phyloP scores from a whole-genome alignment of 768 basidiomycete genomes.

The Tephrocybe rancida region DNA sequence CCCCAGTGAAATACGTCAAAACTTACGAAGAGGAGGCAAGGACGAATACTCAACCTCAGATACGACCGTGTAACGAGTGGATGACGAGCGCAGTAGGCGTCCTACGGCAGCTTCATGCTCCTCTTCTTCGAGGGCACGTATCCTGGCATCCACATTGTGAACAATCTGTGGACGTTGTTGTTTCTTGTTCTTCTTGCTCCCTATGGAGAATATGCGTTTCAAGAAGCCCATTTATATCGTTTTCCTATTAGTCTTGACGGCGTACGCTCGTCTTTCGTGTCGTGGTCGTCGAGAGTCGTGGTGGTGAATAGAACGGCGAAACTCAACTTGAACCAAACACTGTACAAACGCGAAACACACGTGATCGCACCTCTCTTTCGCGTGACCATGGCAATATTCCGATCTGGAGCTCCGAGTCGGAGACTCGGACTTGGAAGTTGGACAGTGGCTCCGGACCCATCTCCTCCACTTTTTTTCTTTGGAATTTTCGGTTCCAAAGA shows the following conservation, averaged over 20 bases:
- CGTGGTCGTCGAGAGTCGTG: constrained; percentile 17
- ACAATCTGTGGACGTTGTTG: constrained; percentile 24
- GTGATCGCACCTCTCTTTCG: constrained; percentile 22
- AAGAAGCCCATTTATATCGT: constrained; percentile 61
- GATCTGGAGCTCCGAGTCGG: no score
- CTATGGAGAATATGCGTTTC: constrained; percentile 69
- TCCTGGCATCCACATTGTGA: constrained; percentile 24
- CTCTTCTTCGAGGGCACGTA: constrained; percentile 42
- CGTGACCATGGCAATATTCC: background rate
- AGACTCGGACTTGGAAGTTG: no score
- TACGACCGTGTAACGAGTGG: constrained; percentile 62
- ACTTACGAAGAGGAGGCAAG: constrained; percentile 74
- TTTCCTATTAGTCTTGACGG: constrained; percentile 7
- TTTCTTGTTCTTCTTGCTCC: constrained; percentile 63
- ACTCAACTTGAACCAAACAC: constrained; percentile 43
- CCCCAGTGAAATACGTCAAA: background rate
- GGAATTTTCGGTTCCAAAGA: background rate
- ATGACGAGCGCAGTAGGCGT: constrained; percentile 72
- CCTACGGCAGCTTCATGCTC: constrained; percentile 50
- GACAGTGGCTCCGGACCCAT: no score
- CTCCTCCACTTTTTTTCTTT: no score
- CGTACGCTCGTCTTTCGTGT: constrained; percentile 19
- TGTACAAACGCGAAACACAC: constrained; percentile 35
- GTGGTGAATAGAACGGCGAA: constrained; percentile 7
- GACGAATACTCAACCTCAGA: constrained; percentile 57